Conservation (phyloP, 2,329 filamentous ascomycete species). For the Dactylellina haptotyla region DNA sequence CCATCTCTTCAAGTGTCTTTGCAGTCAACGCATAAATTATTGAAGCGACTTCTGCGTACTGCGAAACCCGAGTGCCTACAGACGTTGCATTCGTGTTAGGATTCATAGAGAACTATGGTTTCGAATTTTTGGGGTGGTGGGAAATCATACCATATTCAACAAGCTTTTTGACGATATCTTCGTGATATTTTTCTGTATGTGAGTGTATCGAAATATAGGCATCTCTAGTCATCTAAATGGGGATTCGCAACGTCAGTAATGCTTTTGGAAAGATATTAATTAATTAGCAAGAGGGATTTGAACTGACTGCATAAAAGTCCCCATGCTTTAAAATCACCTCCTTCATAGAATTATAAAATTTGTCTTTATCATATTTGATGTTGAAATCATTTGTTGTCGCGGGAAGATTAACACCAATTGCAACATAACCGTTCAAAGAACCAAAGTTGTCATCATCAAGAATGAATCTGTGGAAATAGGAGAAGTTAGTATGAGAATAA, state of each 20-base stretch:
- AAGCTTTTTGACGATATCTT: slow-evolving; percentile 15
- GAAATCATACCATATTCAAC: slow-evolving; percentile 20
- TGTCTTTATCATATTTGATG: slow-evolving; percentile 35
- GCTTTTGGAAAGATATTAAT: neutral
- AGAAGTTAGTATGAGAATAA: neutral
- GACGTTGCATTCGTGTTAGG: neutral
- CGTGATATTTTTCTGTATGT: slow-evolving; percentile 17
- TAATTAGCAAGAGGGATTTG: neutral
- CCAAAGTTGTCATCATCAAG: slow-evolving; percentile 25
- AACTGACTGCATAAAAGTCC: slow-evolving; percentile 33
- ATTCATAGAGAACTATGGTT: neutral
- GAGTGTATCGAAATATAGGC: slow-evolving; percentile 17
- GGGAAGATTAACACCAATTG: slow-evolving; percentile 11
- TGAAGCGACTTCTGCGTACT: slow-evolving; percentile 26
- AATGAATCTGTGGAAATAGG: slow-evolving; percentile 20
- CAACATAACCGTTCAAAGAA: slow-evolving; percentile 23
- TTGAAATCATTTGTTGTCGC: slow-evolving; percentile 19
- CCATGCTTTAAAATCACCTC: slow-evolving; percentile 26
- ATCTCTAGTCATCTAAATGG: slow-evolving; percentile 19
- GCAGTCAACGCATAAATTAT: slow-evolving; percentile 26
- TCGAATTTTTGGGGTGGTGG: no score
- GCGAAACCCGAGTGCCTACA: slow-evolving; percentile 11
- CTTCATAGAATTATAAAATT: slow-evolving; percentile 38
- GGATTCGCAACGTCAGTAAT: neutral
- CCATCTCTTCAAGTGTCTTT: slow-evolving; percentile 18